Evolutionary conservation across 2,329 filamentous ascomycete genomes (phyloP).

Genomic region (Clathrospora elynae): DNA sequence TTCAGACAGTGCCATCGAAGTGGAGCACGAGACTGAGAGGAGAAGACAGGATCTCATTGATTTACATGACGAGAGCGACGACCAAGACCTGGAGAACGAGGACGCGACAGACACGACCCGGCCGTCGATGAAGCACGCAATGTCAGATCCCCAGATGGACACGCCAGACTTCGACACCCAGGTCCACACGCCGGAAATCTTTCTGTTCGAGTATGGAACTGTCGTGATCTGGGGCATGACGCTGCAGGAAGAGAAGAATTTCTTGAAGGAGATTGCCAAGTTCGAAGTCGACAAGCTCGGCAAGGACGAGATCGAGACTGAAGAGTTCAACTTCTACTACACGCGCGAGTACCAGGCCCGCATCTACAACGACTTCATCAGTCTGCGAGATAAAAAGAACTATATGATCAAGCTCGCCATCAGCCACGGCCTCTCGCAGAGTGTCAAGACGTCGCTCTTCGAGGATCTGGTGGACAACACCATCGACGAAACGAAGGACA

Average conservation of each 20-base stretch:
- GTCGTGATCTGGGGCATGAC: slow-evolving; percentile 99
- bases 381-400: slow-evolving; percentile 87
- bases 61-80: slow-evolving; percentile 54
- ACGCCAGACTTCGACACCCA: slow-evolving; percentile 80
- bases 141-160: slow-evolving; percentile 42
- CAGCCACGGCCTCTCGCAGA: slow-evolving; percentile 92
- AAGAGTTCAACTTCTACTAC: slow-evolving; percentile 99
- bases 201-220: slow-evolving; percentile 96
- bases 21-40: slow-evolving; percentile 63
- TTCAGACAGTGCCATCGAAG: slow-evolving; percentile 72
- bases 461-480: slow-evolving; percentile 94
- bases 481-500: slow-evolving; percentile 89
- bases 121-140: slow-evolving; percentile 36
- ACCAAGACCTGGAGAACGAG: slow-evolving; percentile 31
- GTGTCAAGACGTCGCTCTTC: slow-evolving; percentile 96
- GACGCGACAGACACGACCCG: slow-evolving; percentile 32
- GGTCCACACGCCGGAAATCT: slow-evolving; percentile 91
- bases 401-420: slow-evolving; percentile 99
- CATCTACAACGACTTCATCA: slow-evolving; percentile 99
- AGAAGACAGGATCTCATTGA: slow-evolving; percentile 68
- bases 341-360: slow-evolving; percentile 96
- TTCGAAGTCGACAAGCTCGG: slow-evolving; percentile 91
- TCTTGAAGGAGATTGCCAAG: slow-evolving; percentile 90
- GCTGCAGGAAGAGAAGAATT: slow-evolving; percentile 82
- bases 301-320: slow-evolving; percentile 87